A percentile compares a stretch with the other conserved stretches of the same genome.
Conservation (phyloP, 2,329 filamentous ascomycete genomes). For the Exophiala mesophila region DNA sequence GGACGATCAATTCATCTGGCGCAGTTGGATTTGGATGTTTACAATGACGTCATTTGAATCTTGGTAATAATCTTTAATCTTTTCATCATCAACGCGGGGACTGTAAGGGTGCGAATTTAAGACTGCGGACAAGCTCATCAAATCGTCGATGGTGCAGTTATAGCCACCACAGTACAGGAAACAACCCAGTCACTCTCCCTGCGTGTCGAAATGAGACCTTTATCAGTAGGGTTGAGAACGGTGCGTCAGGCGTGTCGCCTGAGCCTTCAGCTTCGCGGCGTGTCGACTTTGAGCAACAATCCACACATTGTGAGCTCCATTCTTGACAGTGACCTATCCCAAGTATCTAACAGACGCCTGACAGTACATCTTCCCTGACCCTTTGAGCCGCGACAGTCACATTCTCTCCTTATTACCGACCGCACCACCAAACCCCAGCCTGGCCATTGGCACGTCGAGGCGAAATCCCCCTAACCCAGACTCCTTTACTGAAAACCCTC, state of each 20-base stretch:
- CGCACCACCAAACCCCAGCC: conserved; percentile 47
- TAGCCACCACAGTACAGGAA: no score
- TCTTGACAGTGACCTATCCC: no score
- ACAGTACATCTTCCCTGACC: conserved; percentile 33
- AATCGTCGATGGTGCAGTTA: no score
- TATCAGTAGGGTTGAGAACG: conserved; percentile 1
- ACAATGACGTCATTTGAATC: no score
- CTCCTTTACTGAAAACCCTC: conserved; percentile 52
- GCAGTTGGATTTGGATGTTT: no score
- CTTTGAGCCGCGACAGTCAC: conserved; percentile 32
- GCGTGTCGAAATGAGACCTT: not conserved
- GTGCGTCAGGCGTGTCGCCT: conserved; percentile 8
- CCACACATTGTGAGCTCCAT: conserved; percentile 19
- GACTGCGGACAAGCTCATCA: no score
- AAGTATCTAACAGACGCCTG: not conserved
- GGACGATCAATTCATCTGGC: no score
- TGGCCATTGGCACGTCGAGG: conserved; percentile 51
- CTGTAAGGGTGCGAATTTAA: no score
- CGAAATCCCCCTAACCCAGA: conserved; percentile 52
- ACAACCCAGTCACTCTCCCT: no score
- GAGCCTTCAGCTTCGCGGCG: conserved; percentile 7
- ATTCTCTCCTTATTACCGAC: conserved; percentile 55
- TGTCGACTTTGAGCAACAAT: conserved; percentile 21
- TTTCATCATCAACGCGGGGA: no score
- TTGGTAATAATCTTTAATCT: no score